A percentile compares a stretch with the other conserved stretches of the same genome.
phyloP scores from a whole-genome alignment of 139 green algal species.

The Eudorina sp. region DNA sequence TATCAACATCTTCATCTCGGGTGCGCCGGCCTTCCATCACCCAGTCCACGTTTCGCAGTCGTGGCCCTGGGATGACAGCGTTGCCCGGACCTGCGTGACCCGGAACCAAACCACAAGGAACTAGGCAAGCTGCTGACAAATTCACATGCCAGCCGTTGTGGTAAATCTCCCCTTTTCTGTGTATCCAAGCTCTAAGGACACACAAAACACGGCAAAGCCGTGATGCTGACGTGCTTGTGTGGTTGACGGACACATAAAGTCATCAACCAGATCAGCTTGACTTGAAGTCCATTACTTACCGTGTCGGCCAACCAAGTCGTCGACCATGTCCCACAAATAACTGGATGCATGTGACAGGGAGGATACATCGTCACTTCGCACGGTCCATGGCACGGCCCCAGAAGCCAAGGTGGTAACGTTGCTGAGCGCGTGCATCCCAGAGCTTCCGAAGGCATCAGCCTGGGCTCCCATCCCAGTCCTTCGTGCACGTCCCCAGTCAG shows the following conservation, averaged over 20 bases:
- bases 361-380: not conserved
- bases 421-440: not conserved
- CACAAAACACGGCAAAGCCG: not conserved
- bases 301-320: not conserved
- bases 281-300: not conserved
- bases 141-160: not conserved
- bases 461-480: not conserved
- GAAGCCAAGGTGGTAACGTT: not conserved
- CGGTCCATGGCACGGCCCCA: not conserved
- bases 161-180: not conserved
- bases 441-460: not conserved
- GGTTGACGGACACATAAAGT: not conserved
- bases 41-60: conserved; percentile 45
- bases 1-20: not conserved
- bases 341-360: not conserved
- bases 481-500: not conserved
- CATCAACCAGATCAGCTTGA: not conserved
- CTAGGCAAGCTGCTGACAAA: not conserved
- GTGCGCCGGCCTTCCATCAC: conserved; percentile 50
- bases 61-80: not conserved
- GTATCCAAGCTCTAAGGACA: no score
- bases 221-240: not conserved
- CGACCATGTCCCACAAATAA: conserved; percentile 33
- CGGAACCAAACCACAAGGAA: not conserved
- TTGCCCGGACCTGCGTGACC: not conserved